Evolutionary conservation across 495 filamentous ascomycete genomes (phyloP).

Genomic region (Neurospora intermedia): DNA sequence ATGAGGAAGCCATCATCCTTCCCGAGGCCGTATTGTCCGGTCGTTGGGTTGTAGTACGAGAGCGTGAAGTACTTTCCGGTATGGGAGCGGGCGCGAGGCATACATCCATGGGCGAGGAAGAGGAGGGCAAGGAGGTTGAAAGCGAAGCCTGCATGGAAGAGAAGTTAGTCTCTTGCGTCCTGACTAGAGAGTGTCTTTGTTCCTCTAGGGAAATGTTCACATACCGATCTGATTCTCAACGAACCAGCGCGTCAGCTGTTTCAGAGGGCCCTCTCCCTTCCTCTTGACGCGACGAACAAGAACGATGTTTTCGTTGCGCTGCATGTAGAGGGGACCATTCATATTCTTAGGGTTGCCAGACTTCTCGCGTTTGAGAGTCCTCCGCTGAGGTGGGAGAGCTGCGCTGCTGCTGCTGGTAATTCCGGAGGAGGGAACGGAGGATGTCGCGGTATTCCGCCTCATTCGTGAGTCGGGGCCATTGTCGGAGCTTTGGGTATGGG

Average conservation of each 20-base stretch:
- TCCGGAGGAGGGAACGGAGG: not conserved
- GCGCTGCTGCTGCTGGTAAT: slow-evolving; percentile 3
- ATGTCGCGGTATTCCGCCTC: not conserved
- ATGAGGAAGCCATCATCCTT: slow-evolving; percentile 73
- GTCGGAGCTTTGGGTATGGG: not conserved
- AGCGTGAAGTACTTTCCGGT: slow-evolving; percentile 79
- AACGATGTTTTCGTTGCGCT: slow-evolving; percentile 33
- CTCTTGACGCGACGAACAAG: slow-evolving; percentile 35
- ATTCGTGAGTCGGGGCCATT: slow-evolving; percentile 1
- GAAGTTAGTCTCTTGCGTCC: not conserved
- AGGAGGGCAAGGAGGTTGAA: slow-evolving; percentile 57
- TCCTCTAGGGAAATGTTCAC: slow-evolving; percentile 6
- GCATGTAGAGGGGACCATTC: slow-evolving; percentile 40
- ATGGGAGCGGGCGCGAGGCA: slow-evolving; percentile 65
- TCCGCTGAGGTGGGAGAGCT: slow-evolving; percentile 5
- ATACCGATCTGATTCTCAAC: slow-evolving; percentile 45
- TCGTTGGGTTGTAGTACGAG: slow-evolving; percentile 62
- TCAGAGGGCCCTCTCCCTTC: slow-evolving; percentile 34
- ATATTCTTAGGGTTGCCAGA: slow-evolving; percentile 26
- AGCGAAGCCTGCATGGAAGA: slow-evolving; percentile 16
- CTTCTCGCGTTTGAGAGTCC: slow-evolving; percentile 17
- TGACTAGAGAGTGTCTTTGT: not conserved
- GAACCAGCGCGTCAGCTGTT: slow-evolving; percentile 35
- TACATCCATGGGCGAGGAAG: slow-evolving; percentile 62
- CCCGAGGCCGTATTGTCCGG: slow-evolving; percentile 61